Evolutionary conservation across 768 basidiomycete species (phyloP).

Genomic region (Dictyophora rubrovolvata): DNA sequence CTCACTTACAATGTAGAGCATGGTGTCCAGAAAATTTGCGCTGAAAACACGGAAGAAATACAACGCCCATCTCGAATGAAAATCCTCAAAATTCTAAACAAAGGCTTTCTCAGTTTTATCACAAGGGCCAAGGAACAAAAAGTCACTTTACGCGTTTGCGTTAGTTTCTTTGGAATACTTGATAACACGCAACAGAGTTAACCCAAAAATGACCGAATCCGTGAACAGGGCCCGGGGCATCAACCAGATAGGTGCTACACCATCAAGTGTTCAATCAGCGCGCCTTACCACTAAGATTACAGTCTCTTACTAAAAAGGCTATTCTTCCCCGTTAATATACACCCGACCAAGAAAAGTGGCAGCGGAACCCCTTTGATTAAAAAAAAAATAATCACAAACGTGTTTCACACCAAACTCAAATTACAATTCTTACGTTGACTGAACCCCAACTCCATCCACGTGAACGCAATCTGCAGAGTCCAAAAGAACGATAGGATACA

Average conservation of each 20-base stretch:
- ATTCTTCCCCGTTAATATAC: conserved; percentile 6
- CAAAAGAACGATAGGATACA: conserved; percentile 1
- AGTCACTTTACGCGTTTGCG: conserved; percentile 1
- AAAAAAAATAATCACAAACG: not conserved
- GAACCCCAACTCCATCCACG: not conserved
- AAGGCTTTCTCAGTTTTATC: not conserved
- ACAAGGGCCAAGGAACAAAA: not conserved
- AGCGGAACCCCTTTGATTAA: not conserved
- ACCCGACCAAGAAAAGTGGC: conserved; percentile 2
- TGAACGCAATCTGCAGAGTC: conserved; percentile 1
- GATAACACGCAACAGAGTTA: not conserved
- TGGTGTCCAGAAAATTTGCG: conserved; percentile 5
- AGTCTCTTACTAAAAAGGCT: not conserved
- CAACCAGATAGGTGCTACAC: conserved; percentile 2
- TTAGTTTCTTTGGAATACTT: not conserved
- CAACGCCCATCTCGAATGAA: conserved; percentile 6
- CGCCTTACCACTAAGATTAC: not conserved
- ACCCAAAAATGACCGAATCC: conserved; percentile 1
- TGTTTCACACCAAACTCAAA: not conserved
- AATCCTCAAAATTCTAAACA: not conserved
- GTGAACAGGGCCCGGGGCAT: conserved; percentile 8
- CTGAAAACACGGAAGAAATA: conserved; percentile 6
- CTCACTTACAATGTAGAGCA: conserved; percentile 4
- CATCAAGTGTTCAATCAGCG: not conserved
- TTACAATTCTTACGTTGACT: not conserved